Evolutionary conservation across 2,329 filamentous ascomycete genomes (phyloP).

Genomic region (Neonectria sp.): DNA sequence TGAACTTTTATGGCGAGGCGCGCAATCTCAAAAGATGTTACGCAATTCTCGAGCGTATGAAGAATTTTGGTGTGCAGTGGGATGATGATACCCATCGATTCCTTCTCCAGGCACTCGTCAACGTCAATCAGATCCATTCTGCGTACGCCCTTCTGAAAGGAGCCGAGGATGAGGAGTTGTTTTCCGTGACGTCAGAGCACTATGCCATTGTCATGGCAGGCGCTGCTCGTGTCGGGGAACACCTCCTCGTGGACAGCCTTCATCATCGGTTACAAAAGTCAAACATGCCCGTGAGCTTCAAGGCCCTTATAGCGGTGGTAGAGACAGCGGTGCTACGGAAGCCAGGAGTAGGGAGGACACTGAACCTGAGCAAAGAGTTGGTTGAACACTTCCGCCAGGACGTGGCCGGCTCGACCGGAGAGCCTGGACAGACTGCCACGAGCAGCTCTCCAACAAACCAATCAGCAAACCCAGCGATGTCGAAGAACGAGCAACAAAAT

Average conservation of each 20-base stretch:
- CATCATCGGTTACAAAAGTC: slow-evolving; percentile 60
- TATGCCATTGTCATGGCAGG: slow-evolving; percentile 69
- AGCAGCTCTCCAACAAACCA: neutral
- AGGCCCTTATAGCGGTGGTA: slow-evolving; percentile 60
- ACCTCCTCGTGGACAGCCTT: slow-evolving; percentile 58
- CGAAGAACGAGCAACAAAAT: slow-evolving; percentile 46
- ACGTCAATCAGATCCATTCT: slow-evolving; percentile 64
- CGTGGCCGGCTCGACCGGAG: slow-evolving; percentile 25
- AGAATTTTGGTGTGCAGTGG: slow-evolving; percentile 61
- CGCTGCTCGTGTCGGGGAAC: slow-evolving; percentile 63
- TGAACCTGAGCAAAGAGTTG: slow-evolving; percentile 48
- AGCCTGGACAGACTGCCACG: slow-evolving; percentile 3
- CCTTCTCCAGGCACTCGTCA: slow-evolving; percentile 64
- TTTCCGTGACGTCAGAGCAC: slow-evolving; percentile 64
- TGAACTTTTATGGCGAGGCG: slow-evolving; percentile 77
- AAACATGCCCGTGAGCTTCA: slow-evolving; percentile 60
- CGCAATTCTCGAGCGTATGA: slow-evolving; percentile 65
- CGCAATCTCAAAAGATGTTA: slow-evolving; percentile 68
- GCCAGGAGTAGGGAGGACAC: slow-evolving; percentile 44
- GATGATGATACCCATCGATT: slow-evolving; percentile 65
- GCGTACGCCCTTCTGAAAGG: slow-evolving; percentile 65
- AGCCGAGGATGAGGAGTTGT: slow-evolving; percentile 60
- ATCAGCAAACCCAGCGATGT: slow-evolving; percentile 38
- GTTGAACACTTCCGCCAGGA: slow-evolving; percentile 48
- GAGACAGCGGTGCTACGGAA: slow-evolving; percentile 50